Percentiles rank a stretch among this genome's conserved stretches.
phyloP scores from a whole-genome alignment of 495 filamentous ascomycete species.

The Hyaloscypha variabilis region DNA sequence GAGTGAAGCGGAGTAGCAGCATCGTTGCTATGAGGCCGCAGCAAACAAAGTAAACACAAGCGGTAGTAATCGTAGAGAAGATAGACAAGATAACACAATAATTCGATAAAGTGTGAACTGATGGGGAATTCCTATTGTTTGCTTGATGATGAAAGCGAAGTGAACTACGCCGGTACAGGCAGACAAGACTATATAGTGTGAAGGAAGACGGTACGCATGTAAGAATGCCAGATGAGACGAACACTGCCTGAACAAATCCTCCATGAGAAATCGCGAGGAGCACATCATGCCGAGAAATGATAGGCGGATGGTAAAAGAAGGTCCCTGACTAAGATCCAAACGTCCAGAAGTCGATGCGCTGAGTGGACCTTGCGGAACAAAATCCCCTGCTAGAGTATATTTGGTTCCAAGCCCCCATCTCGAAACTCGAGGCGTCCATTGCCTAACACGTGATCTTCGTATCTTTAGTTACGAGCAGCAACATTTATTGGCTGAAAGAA shows the following conservation, averaged over 20 bases:
- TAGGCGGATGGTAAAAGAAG: background rate
- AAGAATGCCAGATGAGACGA: background rate
- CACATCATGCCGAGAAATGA: background rate
- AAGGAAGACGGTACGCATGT: background rate
- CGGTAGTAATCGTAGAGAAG: background rate
- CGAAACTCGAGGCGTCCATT: background rate
- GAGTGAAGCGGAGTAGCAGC: background rate
- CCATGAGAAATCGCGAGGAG: background rate
- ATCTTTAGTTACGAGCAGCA: too few species aligned
- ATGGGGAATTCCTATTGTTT: background rate
- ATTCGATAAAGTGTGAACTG: background rate
- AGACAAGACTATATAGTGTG: background rate
- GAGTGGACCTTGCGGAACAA: background rate
- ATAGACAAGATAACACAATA: too few species aligned
- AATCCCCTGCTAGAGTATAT: background rate
- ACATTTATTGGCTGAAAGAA: too few species aligned
- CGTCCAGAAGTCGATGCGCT: background rate
- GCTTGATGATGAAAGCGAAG: background rate
- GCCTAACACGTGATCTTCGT: background rate
- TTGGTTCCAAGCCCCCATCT: background rate
- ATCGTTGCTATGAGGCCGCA: background rate
- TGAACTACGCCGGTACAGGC: background rate
- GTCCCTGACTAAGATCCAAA: background rate
- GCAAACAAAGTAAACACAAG: background rate
- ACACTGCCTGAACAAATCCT: background rate